These are phyloP conservation scores for Lolium perenne DNA, from an alignment of 176 grass and related monocot genomes.

Conservation along the genomic window DNA sequence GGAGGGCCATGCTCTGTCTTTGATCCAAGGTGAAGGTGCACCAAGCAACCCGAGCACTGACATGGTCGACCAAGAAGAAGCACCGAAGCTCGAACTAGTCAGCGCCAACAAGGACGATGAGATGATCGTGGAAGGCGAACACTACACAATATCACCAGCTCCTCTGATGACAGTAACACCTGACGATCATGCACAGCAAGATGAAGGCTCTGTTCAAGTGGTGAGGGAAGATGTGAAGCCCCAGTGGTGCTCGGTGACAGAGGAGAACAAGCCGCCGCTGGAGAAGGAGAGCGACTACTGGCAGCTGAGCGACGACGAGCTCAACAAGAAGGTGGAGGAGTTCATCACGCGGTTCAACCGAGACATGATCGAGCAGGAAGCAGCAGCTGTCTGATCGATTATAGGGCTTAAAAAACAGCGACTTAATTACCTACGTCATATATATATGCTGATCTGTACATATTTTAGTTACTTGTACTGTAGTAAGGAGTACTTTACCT, in stretches of 20 bases:
- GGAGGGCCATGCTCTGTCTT: neutral
- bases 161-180: neutral
- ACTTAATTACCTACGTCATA: neutral
- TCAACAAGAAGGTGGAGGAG: slow-evolving; percentile 82
- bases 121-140: neutral
- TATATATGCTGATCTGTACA: neutral
- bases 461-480: neutral
- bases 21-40: neutral
- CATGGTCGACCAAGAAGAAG: neutral
- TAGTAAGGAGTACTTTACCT: neutral
- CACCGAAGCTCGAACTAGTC: neutral
- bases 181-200: slow-evolving; percentile 3
- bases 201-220: neutral
- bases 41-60: neutral
- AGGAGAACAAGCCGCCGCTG: slow-evolving; percentile 13
- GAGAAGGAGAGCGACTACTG: slow-evolving; percentile 54
- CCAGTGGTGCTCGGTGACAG: slow-evolving; percentile 28
- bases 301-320: slow-evolving; percentile 77
- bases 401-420: neutral
- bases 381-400: neutral
- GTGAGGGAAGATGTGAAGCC: slow-evolving; percentile 15
- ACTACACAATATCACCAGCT: neutral
- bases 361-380: slow-evolving; percentile 66
- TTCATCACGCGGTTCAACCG: slow-evolving; percentile 84
- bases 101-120: neutral